Evolutionary conservation across 495 filamentous ascomycete genomes (phyloP).

Genomic region (Friedmanniomyces endolithicus): DNA sequence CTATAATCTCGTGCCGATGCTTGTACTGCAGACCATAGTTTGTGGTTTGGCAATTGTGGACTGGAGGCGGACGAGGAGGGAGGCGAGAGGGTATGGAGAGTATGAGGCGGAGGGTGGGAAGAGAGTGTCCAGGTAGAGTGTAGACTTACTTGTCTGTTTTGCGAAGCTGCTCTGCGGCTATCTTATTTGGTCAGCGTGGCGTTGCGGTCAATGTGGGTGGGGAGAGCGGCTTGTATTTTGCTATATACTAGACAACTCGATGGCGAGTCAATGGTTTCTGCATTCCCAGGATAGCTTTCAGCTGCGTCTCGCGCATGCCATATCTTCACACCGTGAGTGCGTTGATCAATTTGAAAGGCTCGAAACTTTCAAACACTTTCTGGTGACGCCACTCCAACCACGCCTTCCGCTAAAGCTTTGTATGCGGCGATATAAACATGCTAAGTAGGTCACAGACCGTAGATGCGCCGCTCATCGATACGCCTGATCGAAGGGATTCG

Average conservation of each 20-base stretch:
- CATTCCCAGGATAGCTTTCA: too few relatives aligned
- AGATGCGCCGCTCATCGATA: neutral
- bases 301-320: too few relatives aligned
- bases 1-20: slow-evolving; percentile 43
- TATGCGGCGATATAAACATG: too few relatives aligned
- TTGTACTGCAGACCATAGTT: slow-evolving; percentile 16
- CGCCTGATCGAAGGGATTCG: neutral
- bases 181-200: neutral
- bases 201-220: neutral
- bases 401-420: too few relatives aligned
- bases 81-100: neutral
- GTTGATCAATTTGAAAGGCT: too few relatives aligned
- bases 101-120: neutral
- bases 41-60: neutral
- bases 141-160: neutral
- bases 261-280: too few relatives aligned
- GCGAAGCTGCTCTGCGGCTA: neutral
- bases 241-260: too few relatives aligned
- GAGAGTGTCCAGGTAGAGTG: neutral
- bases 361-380: too few relatives aligned
- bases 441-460: too few relatives aligned
- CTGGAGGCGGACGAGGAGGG: neutral
- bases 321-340: too few relatives aligned
- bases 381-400: too few relatives aligned
- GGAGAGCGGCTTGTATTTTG: too few relatives aligned